Evolutionary conservation across 2,329 filamentous ascomycete species (phyloP).

Genomic region (Aspergillus sp.): DNA sequence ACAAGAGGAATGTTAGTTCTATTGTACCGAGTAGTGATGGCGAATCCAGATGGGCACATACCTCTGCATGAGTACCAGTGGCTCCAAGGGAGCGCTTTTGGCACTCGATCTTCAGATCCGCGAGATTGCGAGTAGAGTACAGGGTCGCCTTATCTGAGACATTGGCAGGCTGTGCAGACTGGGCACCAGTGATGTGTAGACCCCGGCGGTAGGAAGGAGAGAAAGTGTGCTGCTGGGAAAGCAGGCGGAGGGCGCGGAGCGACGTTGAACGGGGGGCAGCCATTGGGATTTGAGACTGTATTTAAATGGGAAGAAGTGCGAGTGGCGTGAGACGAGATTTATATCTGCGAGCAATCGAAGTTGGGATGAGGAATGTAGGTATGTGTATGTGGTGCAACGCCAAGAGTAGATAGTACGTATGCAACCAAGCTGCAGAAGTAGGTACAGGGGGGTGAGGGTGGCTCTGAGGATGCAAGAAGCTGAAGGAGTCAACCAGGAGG

Average conservation of each 20-base stretch:
- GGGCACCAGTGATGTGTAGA: conserved; percentile 61
- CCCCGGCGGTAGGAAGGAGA: conserved; percentile 44
- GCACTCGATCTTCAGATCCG: conserved; percentile 54
- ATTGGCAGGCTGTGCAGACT: conserved; percentile 54
- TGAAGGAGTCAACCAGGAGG: not conserved
- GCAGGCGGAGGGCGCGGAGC: conserved; percentile 45
- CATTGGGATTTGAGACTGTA: conserved; percentile 30
- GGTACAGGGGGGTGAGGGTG: not conserved
- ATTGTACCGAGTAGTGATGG: not conserved
- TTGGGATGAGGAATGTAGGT: conserved; percentile 15
- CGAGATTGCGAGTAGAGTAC: conserved; percentile 52
- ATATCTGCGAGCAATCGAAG: conserved; percentile 7
- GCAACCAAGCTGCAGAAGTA: not conserved
- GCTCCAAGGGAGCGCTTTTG: conserved; percentile 49
- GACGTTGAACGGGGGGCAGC: conserved; percentile 47
- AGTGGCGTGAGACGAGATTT: not conserved
- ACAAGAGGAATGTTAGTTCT: conserved; percentile 5
- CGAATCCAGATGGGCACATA: conserved; percentile 26
- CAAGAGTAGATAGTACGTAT: conserved; percentile 9
- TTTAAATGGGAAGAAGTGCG: not conserved
- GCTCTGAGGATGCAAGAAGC: not conserved
- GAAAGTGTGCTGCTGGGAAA: conserved; percentile 39
- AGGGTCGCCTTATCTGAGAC: conserved; percentile 52
- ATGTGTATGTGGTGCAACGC: conserved; percentile 12
- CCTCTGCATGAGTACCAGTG: conserved; percentile 51